Evolutionary conservation across 176 grass and related monocot species (phyloP).

Genomic region (Lolium rigidum): DNA sequence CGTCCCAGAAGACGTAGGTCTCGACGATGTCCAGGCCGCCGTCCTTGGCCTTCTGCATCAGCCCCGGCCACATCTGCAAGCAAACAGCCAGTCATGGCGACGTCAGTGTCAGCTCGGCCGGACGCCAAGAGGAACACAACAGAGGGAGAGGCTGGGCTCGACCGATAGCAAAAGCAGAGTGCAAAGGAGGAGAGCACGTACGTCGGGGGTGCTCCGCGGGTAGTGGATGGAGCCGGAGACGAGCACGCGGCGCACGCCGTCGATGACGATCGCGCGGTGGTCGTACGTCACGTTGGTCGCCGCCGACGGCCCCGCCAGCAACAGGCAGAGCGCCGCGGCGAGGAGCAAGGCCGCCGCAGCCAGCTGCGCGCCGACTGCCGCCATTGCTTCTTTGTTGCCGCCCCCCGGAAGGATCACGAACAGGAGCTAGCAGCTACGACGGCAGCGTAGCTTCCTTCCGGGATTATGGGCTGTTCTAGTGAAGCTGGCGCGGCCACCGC

Average conservation of each 20-base stretch:
- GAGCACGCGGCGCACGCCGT: conserved; percentile 87
- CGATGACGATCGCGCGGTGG: conserved; percentile 85
- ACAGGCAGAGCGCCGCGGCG: conserved; percentile 41
- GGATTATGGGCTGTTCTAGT: conserved; percentile 25
- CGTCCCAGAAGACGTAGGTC: conserved; percentile 96
- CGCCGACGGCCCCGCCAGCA: conserved; percentile 10
- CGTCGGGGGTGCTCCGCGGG: conserved; percentile 95
- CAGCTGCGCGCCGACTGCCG: background rate
- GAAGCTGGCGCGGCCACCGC: background rate
- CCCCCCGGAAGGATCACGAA: background rate
- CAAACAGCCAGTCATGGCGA: conserved; percentile 11
- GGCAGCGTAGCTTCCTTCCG: background rate
- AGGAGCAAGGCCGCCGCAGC: background rate
- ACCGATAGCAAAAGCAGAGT: background rate
- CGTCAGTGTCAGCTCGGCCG: background rate
- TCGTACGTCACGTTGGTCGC: conserved; percentile 88
- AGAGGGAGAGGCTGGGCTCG: background rate
- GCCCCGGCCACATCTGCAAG: conserved; percentile 93
- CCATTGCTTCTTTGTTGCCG: conserved; percentile 43
- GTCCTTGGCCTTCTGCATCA: conserved; percentile 96
- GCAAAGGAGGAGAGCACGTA: conserved; percentile 21
- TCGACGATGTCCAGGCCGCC: conserved; percentile 91
- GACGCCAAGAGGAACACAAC: background rate
- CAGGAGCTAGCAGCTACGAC: too few relatives aligned
- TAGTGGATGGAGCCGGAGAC: conserved; percentile 99